Evolutionary conservation across 148 eudicot species (phyloP), one percentile per base, ranked within the genome.

Genomic region (Rhododendron kiyosumense): DNA sequence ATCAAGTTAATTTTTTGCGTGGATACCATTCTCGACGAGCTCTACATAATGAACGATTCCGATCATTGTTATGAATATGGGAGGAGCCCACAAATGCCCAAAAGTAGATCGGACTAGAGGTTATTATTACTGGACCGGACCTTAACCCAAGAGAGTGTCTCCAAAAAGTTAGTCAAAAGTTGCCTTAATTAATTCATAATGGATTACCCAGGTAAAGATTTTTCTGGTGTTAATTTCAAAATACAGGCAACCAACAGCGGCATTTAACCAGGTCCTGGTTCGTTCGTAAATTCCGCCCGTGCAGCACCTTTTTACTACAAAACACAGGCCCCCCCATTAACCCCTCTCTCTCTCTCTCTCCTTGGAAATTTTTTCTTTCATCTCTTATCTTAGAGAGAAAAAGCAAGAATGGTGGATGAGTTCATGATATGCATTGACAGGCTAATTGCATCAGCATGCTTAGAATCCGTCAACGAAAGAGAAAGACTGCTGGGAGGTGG

Each of bases 381-480:
- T 81, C 30, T 17, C 4, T 13, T 13, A 36, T 36, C 38, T 36
- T 2, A 57, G 81, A 65, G 7, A 84, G 67, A 59, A 43, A 54
- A 54, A 54, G 32, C 45, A 57, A 52, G 26, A 78, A 93, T 93
- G 93, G 94, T 94, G 84, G 90, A 92, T 87, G 95, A 94, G 36
- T 91, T 91, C 28, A 90, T 93, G 95, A 94, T 90, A 5, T 93
- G 94, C 87, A 93, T 94, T 22, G 95, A 92, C 78, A 86, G 94
- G 51, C 89, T 93, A 32, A 87, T 91, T 71, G 87, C 92, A 13
- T 87, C 91, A n/a, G 81, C 92, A n/a, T 88, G 90, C 81, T 87
- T 88, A 22, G 87, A 91, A 48, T 82, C 92, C 45, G 82, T 76
- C 20, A 81, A 78, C 26, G 89, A 74, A 82, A 51, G 61, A 59